Evolutionary conservation across 1,284 basidiomycete species (phyloP), one percentile per base, ranked within the genome.

Genomic region (Phlebopus sp.): DNA sequence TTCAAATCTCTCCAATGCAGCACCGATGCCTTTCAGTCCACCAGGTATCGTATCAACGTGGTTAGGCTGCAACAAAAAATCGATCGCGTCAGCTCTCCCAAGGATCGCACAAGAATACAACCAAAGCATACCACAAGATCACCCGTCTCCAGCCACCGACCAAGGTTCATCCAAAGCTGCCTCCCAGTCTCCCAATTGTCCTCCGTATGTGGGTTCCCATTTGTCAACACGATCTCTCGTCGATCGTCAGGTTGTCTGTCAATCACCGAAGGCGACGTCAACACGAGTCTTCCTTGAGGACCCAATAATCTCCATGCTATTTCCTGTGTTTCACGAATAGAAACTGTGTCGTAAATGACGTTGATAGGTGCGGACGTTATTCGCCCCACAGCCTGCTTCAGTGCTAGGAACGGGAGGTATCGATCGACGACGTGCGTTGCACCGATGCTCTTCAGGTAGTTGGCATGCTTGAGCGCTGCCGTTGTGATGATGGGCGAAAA

Each of bases 381-480:
- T 46, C 53, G 56, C 25, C 52, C 44, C 46, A 69, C 21, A 23
- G 51, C 60, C 7, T 60, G 57, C n/a, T 65, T 52, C 15, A 65
- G 39, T 34, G 54, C 67, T 23, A 44, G 18, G 2, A 60, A 59
- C 15, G 59, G 9, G 25, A 68, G 60, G 54, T 62, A 55, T 29
- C 73, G 68, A 55, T 74, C 70, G 48, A 78, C 59, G 51, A 73
- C 65, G 40, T 73, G 72, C 1, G 70, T 72, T 2, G 76, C 77
- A 1, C 77, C 77, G 31, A 75, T 62, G 1, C 62, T 60, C 42
- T 70, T 73, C 50, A 78, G 64, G 44, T 67, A 58, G 4, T 62
- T 68, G 11, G 60, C 59, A 46, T 78, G 71, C 56, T 68, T 70
- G 42, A 62, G 57, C 25, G 74, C 75, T 21, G 75, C 64, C 18